A percentile compares a stretch with the other conserved stretches of the same genome.
Evolutionary conservation across 2,329 filamentous ascomycete species (phyloP).

Genomic region (Penicillium paneum): DNA sequence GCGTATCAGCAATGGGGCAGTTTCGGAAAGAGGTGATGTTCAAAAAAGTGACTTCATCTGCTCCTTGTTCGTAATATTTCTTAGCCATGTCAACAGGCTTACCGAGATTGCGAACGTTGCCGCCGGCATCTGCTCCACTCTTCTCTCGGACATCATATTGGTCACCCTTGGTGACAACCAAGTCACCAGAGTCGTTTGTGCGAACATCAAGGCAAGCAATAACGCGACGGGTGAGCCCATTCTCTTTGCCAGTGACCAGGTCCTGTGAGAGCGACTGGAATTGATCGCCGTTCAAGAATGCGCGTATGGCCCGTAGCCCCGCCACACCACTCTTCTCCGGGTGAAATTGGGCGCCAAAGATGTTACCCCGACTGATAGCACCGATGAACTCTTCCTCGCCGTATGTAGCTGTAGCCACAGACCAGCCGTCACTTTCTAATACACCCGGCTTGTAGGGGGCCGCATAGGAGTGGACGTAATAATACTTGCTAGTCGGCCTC

Average conservation of each 20-base stretch:
- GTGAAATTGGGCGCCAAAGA: slow-evolving; percentile 94
- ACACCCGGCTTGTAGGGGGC: slow-evolving; percentile 69
- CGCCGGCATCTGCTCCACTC: slow-evolving; percentile 52
- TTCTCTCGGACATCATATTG: slow-evolving; percentile 98
- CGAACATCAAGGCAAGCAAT: slow-evolving; percentile 97
- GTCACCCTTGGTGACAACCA: slow-evolving; percentile 97
- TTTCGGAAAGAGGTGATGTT: slow-evolving; percentile 99
- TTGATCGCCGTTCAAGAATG: slow-evolving; percentile 75
- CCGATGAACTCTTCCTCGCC: slow-evolving; percentile 87
- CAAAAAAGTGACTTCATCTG: slow-evolving; percentile 94
- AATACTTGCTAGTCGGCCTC: slow-evolving; percentile 83
- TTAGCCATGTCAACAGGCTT: slow-evolving; percentile 95
- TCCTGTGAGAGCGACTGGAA: slow-evolving; percentile 50
- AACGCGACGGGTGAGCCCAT: slow-evolving; percentile 84
- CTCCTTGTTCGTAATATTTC: slow-evolving; percentile 92
- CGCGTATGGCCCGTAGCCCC: slow-evolving; percentile 75
- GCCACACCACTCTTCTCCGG: slow-evolving; percentile 95
- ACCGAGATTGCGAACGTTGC: slow-evolving; percentile 81
- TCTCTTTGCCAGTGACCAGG: slow-evolving; percentile 19
- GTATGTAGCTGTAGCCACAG: slow-evolving; percentile 85
- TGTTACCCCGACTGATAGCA: slow-evolving; percentile 77
- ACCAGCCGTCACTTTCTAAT: slow-evolving; percentile 80
- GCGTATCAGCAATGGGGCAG: slow-evolving; percentile 84
- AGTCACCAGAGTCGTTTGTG: slow-evolving; percentile 86
- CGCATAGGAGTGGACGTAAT: slow-evolving; percentile 96